Conservation (phyloP, 1,284 basidiomycete genomes). For the Calocybe gambosa region DNA sequence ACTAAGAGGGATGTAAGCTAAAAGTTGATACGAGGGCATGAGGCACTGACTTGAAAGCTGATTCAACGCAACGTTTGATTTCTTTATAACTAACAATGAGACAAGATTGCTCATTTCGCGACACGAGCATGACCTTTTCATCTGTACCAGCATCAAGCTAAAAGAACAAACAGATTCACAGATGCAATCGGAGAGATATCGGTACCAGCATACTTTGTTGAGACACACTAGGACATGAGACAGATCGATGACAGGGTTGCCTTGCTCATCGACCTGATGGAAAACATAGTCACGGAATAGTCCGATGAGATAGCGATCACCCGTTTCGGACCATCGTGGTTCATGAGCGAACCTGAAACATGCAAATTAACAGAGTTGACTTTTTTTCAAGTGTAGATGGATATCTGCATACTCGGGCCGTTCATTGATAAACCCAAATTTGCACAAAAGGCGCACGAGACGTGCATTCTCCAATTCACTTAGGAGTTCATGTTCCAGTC, state of each 20-base stretch:
- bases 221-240: slow-evolving; percentile 87
- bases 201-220: slow-evolving; percentile 63
- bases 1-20: slow-evolving; percentile 9
- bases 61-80: slow-evolving; percentile 80
- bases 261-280: slow-evolving; percentile 91
- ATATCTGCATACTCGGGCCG: slow-evolving; percentile 76
- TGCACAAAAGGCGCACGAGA: slow-evolving; percentile 86
- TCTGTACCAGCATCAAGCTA: slow-evolving; percentile 91
- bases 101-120: slow-evolving; percentile 93
- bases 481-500: slow-evolving; percentile 79
- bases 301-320: slow-evolving; percentile 97
- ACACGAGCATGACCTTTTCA: slow-evolving; percentile 91
- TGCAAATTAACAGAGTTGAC: neutral
- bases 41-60: slow-evolving; percentile 58
- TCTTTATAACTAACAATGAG: slow-evolving; percentile 95
- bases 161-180: slow-evolving; percentile 1
- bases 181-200: neutral
- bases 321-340: slow-evolving; percentile 95
- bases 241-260: slow-evolving; percentile 86
- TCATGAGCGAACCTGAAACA: slow-evolving; percentile 82
- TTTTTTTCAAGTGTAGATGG: neutral
- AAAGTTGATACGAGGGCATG: neutral
- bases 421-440: slow-evolving; percentile 98
- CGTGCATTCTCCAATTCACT: slow-evolving; percentile 96
- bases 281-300: slow-evolving; percentile 98